These are phyloP conservation scores for Paxillus rubicundulus DNA, from an alignment of 768 basidiomycete species.

Conservation along the genomic window DNA sequence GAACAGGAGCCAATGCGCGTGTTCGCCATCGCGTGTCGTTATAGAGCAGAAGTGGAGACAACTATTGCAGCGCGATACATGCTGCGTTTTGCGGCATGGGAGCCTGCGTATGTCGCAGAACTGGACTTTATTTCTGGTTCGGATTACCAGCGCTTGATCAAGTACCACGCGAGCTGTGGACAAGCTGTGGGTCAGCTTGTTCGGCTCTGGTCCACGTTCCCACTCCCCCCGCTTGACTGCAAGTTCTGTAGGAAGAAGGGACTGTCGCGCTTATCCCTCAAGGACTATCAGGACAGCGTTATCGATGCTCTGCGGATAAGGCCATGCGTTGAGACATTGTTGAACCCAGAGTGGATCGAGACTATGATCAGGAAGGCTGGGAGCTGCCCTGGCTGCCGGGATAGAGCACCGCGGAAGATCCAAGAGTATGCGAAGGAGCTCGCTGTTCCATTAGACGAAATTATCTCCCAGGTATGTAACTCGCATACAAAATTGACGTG, in stretches of 20 bases:
- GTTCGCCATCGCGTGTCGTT: slow-evolving; percentile 38
- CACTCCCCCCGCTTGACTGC: slow-evolving; percentile 32
- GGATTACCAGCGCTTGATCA: slow-evolving; percentile 36
- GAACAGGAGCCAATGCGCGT: slow-evolving; percentile 36
- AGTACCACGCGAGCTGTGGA: slow-evolving; percentile 34
- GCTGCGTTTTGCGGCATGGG: slow-evolving; percentile 34
- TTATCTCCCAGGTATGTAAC: slow-evolving; percentile 28
- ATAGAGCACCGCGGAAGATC: slow-evolving; percentile 31
- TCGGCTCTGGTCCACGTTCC: slow-evolving; percentile 31
- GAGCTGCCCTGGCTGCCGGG: slow-evolving; percentile 28
- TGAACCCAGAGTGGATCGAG: slow-evolving; percentile 32
- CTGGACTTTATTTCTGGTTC: slow-evolving; percentile 38
- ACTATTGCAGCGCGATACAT: slow-evolving; percentile 37
- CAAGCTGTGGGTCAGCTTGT: slow-evolving; percentile 34
- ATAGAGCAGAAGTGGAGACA: slow-evolving; percentile 34
- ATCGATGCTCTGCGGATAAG: slow-evolving; percentile 31
- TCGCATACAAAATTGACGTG: background rate
- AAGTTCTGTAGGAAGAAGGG: slow-evolving; percentile 36
- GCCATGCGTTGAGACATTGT: slow-evolving; percentile 31
- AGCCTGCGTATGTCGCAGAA: slow-evolving; percentile 33
- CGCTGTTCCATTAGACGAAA: slow-evolving; percentile 23
- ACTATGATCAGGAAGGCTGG: slow-evolving; percentile 29
- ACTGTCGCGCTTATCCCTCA: slow-evolving; percentile 29
- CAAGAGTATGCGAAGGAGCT: slow-evolving; percentile 30
- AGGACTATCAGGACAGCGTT: slow-evolving; percentile 33